Evolutionary conservation across 805 yeast species (phyloP).

Genomic region (Jamesozyma jinghongensis): DNA sequence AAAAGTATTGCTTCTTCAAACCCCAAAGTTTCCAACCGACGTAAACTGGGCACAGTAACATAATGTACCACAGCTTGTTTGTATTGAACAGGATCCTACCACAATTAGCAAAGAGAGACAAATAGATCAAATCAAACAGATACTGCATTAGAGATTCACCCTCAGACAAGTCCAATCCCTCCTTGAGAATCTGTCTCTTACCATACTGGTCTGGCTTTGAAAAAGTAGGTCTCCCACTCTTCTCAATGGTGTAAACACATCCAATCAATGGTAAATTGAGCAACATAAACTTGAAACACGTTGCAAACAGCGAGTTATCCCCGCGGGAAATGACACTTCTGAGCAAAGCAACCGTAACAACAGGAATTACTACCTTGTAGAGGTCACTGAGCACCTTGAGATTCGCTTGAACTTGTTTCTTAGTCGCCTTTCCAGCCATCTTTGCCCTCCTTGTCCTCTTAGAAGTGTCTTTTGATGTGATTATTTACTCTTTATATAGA

Average conservation of each 20-base stretch:
- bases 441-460: background rate
- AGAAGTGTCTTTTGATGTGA: no score
- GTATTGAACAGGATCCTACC: slow-evolving; percentile 38
- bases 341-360: slow-evolving; percentile 23
- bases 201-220: slow-evolving; percentile 1
- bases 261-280: slow-evolving; percentile 29
- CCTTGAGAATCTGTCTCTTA: slow-evolving; percentile 30
- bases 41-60: slow-evolving; percentile 30
- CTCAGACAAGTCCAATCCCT: slow-evolving; percentile 42
- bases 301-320: slow-evolving; percentile 1
- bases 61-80: slow-evolving; percentile 40
- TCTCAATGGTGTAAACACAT: slow-evolving; percentile 38
- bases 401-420: slow-evolving; percentile 39
- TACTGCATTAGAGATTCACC: slow-evolving; percentile 42
- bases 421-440: slow-evolving; percentile 54
- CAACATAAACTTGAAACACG: slow-evolving; percentile 11
- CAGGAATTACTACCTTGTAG: slow-evolving; percentile 20
- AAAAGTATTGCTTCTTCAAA: slow-evolving; percentile 20
- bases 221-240: slow-evolving; percentile 41
- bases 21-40: slow-evolving; percentile 35
- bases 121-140: slow-evolving; percentile 45
- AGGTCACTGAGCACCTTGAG: slow-evolving; percentile 14
- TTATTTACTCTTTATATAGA: no score
- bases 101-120: slow-evolving; percentile 41
- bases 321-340: slow-evolving; percentile 32